phyloP scores from a whole-genome alignment of 352 stramenopile species.

The Phytophthora constricta region DNA sequence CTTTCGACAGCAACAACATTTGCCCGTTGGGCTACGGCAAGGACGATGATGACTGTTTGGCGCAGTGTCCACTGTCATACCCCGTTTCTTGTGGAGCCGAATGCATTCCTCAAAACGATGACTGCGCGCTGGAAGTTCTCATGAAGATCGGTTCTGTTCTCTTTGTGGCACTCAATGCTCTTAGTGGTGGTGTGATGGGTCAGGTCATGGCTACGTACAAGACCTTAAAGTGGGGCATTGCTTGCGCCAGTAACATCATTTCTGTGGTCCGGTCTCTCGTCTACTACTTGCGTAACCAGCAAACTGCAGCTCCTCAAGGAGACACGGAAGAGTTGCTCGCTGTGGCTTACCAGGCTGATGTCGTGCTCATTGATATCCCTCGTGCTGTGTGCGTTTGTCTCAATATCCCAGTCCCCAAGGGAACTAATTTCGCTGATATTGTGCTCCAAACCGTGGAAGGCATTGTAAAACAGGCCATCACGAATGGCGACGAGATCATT shows the following conservation, averaged over 20 bases:
- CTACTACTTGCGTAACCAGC: conserved; percentile 24
- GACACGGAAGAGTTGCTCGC: conserved; percentile 15
- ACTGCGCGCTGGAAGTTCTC: conserved; percentile 18
- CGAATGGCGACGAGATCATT: conserved; percentile 18
- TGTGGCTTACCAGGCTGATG: conserved; percentile 20
- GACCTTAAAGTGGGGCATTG: conserved; percentile 17
- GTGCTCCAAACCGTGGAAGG: conserved; percentile 17
- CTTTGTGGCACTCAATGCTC: conserved; percentile 19
- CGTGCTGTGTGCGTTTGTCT: conserved; percentile 9
- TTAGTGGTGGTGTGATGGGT: conserved; percentile 22
- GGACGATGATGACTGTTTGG: conserved; percentile 28
- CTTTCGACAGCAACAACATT: conserved; percentile 19
- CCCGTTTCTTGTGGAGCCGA: conserved; percentile 35
- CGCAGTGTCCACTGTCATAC: conserved; percentile 35
- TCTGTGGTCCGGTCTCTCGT: conserved; percentile 13
- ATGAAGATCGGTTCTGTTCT: conserved; percentile 23
- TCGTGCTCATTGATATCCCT: conserved; percentile 16
- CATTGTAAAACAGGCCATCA: conserved; percentile 24
- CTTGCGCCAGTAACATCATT: conserved; percentile 14
- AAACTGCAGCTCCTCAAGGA: conserved; percentile 18
- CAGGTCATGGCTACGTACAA: conserved; percentile 13
- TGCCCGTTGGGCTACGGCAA: conserved; percentile 20
- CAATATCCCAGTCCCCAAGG: conserved; percentile 11
- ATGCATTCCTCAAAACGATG: conserved; percentile 44
- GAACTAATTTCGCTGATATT: conserved; percentile 1